Base-by-base conservation (phyloP, 2,329 filamentous ascomycete species). In the Pyrenophora seminiperda region DNA sequence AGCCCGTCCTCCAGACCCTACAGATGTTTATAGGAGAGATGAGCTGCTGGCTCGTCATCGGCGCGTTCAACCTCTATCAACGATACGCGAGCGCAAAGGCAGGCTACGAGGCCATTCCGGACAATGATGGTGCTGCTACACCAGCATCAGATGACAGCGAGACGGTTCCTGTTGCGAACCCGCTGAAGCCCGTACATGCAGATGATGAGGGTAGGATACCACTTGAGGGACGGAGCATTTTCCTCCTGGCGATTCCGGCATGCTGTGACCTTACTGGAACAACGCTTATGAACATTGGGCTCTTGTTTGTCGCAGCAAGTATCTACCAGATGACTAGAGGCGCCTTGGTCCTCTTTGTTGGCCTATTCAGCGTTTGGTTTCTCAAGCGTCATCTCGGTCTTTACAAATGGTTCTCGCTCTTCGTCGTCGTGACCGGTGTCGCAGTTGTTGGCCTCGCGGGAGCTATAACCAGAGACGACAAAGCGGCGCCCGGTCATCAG, bases 311-410 rank as follows among this genome's bases (percentile, higher is more conserved):
- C 18, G 94, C 90, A 10, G 91, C 94, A 1, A 95, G 90, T 53
- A 97, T 99, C 67, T 99, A 97, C 76, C 94, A 99, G 76, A 99
- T 99, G 94, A 97, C 93, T 1, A 82, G 94, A 51, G 94, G 94
- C 7, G 94, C 94, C 0, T 81, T 99, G 33, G 93, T 99, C 3
- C 81, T 99, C 5, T 99, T 99, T 64, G 94, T 99, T 15, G 94
- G 94, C 0, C 77, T 97, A 0, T 97, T 99, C 76, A 96, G 91
- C 67, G 92, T 99, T 20, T 66, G 96, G 10, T 97, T 99, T 73
- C 79, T 99, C 49, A 87, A 85, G 65, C 84, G 91, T 39, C 87
- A 84, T 61, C 80, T 99, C 27, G 83, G 86, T 54, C 71, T 89
- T n/a, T 97, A 93, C 78, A 94, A 99, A 73, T 99, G 94, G 94